phyloP scores from a whole-genome alignment of 768 basidiomycete genomes.

The Daedaleopsis nitida region DNA sequence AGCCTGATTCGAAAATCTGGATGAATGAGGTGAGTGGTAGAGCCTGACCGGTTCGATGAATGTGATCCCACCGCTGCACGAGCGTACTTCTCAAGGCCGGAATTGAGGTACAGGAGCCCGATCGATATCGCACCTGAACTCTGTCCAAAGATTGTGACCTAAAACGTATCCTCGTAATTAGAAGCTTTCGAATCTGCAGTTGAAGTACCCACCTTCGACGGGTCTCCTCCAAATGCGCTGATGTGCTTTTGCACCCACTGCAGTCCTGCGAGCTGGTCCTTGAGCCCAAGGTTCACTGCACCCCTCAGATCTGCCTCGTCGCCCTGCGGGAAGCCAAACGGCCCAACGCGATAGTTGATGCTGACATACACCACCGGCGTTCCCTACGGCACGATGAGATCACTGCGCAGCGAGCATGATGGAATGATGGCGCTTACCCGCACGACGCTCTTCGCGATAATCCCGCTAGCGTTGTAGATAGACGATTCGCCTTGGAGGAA shows the following conservation, averaged over 20 bases:
- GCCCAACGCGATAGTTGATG: slow-evolving; percentile 52
- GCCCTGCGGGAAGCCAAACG: slow-evolving; percentile 50
- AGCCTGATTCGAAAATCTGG: background rate
- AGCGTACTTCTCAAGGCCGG: slow-evolving; percentile 26
- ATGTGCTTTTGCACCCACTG: slow-evolving; percentile 71
- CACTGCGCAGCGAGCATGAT: no score
- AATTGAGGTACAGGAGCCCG: slow-evolving; percentile 32
- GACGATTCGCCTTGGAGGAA: slow-evolving; percentile 22
- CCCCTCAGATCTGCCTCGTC: slow-evolving; percentile 40
- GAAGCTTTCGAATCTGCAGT: background rate
- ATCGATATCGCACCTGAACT: slow-evolving; percentile 42
- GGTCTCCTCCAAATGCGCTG: slow-evolving; percentile 56
- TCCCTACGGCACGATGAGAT: slow-evolving; percentile 1
- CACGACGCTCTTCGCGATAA: slow-evolving; percentile 1
- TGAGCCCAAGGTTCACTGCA: slow-evolving; percentile 62
- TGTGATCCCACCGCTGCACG: slow-evolving; percentile 23
- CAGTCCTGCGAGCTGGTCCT: slow-evolving; percentile 74
- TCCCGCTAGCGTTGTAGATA: background rate
- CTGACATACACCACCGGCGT: slow-evolving; percentile 46
- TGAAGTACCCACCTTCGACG: slow-evolving; percentile 8
- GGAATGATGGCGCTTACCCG: background rate
- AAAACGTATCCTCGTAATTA: background rate
- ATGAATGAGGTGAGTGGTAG: background rate
- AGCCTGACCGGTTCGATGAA: no score
- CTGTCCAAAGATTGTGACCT: slow-evolving; percentile 42